Percentiles rank a stretch among this genome's conserved stretches.
Conservation (phyloP, 2,329 filamentous ascomycete species). For the Colletotrichum navitas region DNA sequence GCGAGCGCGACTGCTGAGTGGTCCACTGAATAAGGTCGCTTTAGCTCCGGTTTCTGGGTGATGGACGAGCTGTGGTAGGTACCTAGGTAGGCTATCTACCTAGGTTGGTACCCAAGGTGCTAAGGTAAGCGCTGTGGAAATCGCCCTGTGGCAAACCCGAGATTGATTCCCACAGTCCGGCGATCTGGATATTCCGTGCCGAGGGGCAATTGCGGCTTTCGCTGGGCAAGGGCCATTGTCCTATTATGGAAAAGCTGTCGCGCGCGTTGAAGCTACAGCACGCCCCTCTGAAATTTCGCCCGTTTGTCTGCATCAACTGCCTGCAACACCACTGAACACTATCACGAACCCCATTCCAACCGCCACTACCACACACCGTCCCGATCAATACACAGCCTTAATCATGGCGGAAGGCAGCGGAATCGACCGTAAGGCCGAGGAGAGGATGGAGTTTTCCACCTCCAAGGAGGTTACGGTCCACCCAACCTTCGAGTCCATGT, state of each 20-base stretch:
- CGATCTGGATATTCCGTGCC: slow-evolving; percentile 9
- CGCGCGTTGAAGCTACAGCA: slow-evolving; percentile 29
- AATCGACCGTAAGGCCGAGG: slow-evolving; percentile 92
- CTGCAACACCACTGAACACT: not conserved
- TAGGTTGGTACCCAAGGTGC: not conserved
- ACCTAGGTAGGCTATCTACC: too few relatives aligned
- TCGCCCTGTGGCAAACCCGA: not conserved
- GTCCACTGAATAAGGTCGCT: slow-evolving; percentile 40
- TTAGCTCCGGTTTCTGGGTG: slow-evolving; percentile 29
- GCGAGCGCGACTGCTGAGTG: slow-evolving; percentile 17
- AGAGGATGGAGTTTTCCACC: slow-evolving; percentile 97
- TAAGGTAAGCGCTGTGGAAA: slow-evolving; percentile 14
- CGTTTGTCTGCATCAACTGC: not conserved
- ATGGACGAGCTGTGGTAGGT: slow-evolving; percentile 7
- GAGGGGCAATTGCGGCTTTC: not conserved
- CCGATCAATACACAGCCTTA: slow-evolving; percentile 39
- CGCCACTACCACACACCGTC: not conserved
- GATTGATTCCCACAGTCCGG: slow-evolving; percentile 8
- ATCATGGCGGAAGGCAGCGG: slow-evolving; percentile 85
- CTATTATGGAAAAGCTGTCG: not conserved
- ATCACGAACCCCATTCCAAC: not conserved
- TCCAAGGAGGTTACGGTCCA: slow-evolving; percentile 98
- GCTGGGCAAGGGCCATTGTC: not conserved
- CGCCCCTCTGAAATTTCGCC: slow-evolving; percentile 40
- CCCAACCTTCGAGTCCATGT: slow-evolving; percentile 95